Base-by-base conservation (phyloP, 2,329 filamentous ascomycete species). In the Monosporascus sp. region DNA sequence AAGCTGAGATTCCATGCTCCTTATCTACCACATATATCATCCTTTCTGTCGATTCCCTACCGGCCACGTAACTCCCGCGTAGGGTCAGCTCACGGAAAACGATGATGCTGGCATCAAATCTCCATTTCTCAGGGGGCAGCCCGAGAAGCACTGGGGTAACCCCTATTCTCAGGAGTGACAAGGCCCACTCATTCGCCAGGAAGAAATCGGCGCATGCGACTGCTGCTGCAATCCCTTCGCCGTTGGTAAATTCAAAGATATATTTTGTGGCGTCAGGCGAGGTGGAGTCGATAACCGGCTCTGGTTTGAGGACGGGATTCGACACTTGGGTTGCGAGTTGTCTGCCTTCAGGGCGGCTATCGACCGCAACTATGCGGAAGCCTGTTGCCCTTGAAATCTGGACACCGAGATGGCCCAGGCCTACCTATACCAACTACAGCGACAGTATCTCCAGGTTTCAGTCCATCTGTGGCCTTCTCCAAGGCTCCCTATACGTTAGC, bases 321-420 rank as follows among this genome's bases (percentile, higher is more conserved):
- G 52, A 44, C 7, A 69, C 60, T n/a, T 68, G 60, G 1, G 40
- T 54, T 2, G 69, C 66, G 0, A 71, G 59, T 18, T 61, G 51
- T 17, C 63, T 59, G 0, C 64, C 69, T 9, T 65, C 65, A 6
- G 52, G 52, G 3, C 66, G 60, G 41, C 61, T 72, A 49, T 75
- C 72, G 5, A 71, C 60, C 2, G 70, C 71, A 15, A 72, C 53
- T 1, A 64, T 63, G n/a, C 66, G 63, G 52, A 65, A 70, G 0
- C 71, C 70, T 53, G 71, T 56, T 8, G 65, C 66, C 40, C 67
- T 70, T 2, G 69, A 62, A 48, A 70, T 71, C 49, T 72, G 70
- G 1, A 71, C 43, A 8, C 66, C 70, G 3, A 72, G 58, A 49
- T 69, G 62, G 7, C 70, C 70, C 2, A 72, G 61, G 0, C 70